phyloP scores from a whole-genome alignment of 331 rosid genomes.

The Quercus phellos region DNA sequence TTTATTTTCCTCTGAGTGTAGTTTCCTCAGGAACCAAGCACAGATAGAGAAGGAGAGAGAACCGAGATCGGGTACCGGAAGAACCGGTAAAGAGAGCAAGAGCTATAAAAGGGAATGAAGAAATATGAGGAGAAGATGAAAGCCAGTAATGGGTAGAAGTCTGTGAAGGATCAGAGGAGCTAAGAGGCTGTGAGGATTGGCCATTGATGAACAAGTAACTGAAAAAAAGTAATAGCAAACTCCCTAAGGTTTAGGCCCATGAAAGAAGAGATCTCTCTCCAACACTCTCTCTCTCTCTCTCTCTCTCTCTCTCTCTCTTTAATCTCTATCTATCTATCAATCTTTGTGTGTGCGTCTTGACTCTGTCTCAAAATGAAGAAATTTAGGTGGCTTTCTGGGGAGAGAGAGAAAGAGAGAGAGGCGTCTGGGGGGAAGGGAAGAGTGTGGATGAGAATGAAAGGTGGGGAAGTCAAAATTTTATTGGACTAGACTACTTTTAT shows the following conservation, averaged over 20 bases:
- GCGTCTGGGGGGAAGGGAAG: background rate
- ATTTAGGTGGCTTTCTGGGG: background rate
- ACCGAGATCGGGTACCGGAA: constrained; percentile 8
- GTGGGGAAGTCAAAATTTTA: background rate
- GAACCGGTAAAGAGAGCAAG: constrained; percentile 10
- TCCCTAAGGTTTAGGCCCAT: constrained; percentile 58
- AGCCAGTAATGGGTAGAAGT: constrained; percentile 57
- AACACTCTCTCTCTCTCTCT: background rate
- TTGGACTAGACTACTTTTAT: background rate
- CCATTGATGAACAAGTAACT: constrained; percentile 37
- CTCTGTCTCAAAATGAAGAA: background rate
- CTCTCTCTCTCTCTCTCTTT: too few species aligned
- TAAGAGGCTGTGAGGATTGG: constrained; percentile 23
- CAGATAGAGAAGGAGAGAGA: background rate
- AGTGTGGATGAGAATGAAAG: constrained; percentile 7
- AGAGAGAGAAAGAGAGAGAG: background rate
- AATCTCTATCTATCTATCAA: too few species aligned
- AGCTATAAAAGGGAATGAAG: constrained; percentile 84
- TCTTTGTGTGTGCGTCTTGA: background rate
- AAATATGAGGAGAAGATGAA: constrained; percentile 85
- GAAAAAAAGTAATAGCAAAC: constrained; percentile 7
- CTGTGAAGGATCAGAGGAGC: constrained; percentile 46
- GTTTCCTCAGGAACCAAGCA: constrained; percentile 8
- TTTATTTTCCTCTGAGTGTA: background rate
- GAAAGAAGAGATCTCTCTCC: constrained; percentile 25